Conservation (phyloP, 1,284 basidiomycete species). For the Austroboletus novae-zelandiae region DNA sequence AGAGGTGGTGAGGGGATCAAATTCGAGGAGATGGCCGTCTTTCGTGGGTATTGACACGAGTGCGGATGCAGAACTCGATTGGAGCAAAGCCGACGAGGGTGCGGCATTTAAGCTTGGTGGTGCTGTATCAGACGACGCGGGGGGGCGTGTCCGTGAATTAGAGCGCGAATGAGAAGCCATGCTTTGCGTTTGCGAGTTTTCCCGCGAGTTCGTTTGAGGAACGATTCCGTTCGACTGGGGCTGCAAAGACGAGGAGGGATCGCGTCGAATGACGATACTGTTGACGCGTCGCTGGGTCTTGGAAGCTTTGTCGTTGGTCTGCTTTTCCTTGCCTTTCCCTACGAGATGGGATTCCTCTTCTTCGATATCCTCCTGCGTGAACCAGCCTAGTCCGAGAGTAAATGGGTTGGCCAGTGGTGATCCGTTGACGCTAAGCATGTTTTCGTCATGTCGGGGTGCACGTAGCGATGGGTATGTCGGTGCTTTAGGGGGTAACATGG, state of each 20-base stretch:
- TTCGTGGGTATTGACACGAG: conserved; percentile 69
- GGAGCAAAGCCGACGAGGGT: conserved; percentile 7
- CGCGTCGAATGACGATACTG: conserved; percentile 61
- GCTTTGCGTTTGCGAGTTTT: conserved; percentile 44
- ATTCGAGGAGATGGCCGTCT: conserved; percentile 75
- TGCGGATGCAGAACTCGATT: conserved; percentile 35
- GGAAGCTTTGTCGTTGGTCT: background rate
- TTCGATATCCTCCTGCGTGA: conserved; percentile 37
- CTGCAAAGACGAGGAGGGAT: conserved; percentile 41
- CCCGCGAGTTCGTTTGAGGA: background rate
- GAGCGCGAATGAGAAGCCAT: conserved; percentile 32
- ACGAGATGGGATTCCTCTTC: conserved; percentile 6
- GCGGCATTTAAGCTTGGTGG: conserved; percentile 13
- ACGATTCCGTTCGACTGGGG: background rate
- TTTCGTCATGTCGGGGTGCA: conserved; percentile 65
- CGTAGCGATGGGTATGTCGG: conserved; percentile 56
- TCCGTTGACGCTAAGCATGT: conserved; percentile 72
- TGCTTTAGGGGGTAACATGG: conserved; percentile 54
- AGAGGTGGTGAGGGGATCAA: conserved; percentile 71
- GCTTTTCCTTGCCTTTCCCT: conserved; percentile 25
- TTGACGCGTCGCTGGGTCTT: conserved; percentile 44
- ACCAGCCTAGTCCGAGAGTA: conserved; percentile 55
- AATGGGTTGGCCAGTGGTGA: conserved; percentile 75
- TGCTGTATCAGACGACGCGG: conserved; percentile 28
- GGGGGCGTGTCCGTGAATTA: conserved; percentile 37